phyloP scores from a whole-genome alignment of 148 eudicot species.

The Camellia granthamiana region DNA sequence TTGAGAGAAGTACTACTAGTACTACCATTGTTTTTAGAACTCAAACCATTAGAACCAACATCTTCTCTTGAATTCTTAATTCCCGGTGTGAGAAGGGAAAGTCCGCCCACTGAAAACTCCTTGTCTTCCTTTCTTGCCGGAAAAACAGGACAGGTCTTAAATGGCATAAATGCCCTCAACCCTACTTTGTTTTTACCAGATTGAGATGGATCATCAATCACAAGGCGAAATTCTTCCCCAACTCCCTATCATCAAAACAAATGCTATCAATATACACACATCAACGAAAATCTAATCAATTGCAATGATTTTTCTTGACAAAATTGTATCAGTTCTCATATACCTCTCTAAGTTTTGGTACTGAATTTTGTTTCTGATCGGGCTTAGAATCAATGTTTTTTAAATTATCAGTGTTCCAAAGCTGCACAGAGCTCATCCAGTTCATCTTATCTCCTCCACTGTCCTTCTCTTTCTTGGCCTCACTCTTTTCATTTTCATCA shows the following conservation, averaged over 20 bases:
- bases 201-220: slow-evolving; percentile 20
- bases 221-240: slow-evolving; percentile 22
- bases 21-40: slow-evolving; percentile 28
- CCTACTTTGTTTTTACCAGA: slow-evolving; percentile 21
- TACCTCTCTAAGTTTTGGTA: slow-evolving; percentile 26
- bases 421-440: slow-evolving; percentile 88
- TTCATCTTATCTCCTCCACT: slow-evolving; percentile 55
- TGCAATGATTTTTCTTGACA: not conserved
- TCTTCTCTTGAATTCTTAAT: slow-evolving; percentile 36
- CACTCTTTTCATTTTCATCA: slow-evolving; percentile 26
- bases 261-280: not conserved
- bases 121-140: slow-evolving; percentile 32
- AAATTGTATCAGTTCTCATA: not conserved
- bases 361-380: slow-evolving; percentile 19
- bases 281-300: not conserved
- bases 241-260: slow-evolving; percentile 27
- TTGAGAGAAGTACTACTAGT: slow-evolving; percentile 20
- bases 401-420: slow-evolving; percentile 50
- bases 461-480: slow-evolving; percentile 22
- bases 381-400: not conserved
- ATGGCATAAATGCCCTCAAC: slow-evolving; percentile 35
- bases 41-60: slow-evolving; percentile 25
- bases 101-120: slow-evolving; percentile 33
- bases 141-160: slow-evolving; percentile 26
- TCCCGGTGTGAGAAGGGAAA: slow-evolving; percentile 47